phyloP scores from a whole-genome alignment of 2,329 filamentous ascomycete genomes.

The Malbranchea cinnamomea region DNA sequence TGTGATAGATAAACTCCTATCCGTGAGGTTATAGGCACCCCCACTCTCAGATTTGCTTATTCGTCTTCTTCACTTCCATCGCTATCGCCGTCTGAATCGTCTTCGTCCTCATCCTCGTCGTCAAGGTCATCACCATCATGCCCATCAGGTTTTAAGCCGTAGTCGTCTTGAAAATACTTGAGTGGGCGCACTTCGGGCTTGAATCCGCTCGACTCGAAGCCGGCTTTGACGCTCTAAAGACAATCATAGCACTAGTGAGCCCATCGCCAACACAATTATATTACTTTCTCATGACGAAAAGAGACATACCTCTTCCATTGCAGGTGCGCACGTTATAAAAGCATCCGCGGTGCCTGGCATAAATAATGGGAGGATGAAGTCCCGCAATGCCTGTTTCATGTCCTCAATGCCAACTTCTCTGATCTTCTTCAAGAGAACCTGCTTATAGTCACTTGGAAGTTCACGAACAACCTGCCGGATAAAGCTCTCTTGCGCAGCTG shows the following conservation, averaged over 20 bases:
- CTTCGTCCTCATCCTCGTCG: conserved; percentile 43
- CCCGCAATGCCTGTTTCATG: conserved; percentile 57
- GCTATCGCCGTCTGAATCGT: conserved; percentile 31
- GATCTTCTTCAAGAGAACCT: conserved; percentile 61
- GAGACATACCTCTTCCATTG: conserved; percentile 63
- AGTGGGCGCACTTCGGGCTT: conserved; percentile 59
- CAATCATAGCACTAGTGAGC: conserved; percentile 12
- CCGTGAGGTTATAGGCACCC: too few relatives aligned
- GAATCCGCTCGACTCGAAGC: conserved; percentile 64
- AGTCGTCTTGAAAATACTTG: conserved; percentile 74
- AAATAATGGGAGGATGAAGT: conserved; percentile 68
- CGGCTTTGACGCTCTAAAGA: conserved; percentile 54
- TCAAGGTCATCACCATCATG: conserved; percentile 46
- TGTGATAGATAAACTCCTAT: too few relatives aligned
- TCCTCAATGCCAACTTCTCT: conserved; percentile 61
- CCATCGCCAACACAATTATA: too few relatives aligned
- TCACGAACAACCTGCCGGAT: conserved; percentile 64
- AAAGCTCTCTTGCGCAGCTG: conserved; percentile 72
- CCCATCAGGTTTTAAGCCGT: conserved; percentile 55
- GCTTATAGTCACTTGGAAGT: conserved; percentile 62
- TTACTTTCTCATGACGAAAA: conserved; percentile 1
- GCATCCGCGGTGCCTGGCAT: conserved; percentile 66
- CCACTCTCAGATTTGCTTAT: too few relatives aligned
- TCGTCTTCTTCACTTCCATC: conserved; percentile 34
- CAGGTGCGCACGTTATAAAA: conserved; percentile 72